Percentiles rank a stretch among this genome's conserved stretches.
phyloP scores from a whole-genome alignment of 192 early-diverging fungal species.

The Kickxella alabastrina region DNA sequence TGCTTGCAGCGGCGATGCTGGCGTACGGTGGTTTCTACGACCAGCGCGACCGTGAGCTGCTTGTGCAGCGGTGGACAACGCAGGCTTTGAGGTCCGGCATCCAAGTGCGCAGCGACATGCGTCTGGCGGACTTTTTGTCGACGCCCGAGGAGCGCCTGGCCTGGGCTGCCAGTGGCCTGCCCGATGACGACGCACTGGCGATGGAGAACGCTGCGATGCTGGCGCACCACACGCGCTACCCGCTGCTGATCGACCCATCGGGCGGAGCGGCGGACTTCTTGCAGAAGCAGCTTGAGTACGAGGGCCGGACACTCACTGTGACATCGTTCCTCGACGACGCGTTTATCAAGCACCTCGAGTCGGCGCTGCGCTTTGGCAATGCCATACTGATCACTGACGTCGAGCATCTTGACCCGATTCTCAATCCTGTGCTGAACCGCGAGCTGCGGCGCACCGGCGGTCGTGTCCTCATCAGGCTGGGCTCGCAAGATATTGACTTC shows the following conservation, averaged over 20 bases:
- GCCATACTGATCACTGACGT: conserved; percentile 96
- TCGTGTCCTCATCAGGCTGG: conserved; percentile 92
- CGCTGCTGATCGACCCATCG: conserved; percentile 96
- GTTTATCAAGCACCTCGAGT: conserved; percentile 96
- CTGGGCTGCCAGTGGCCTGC: conserved; percentile 83
- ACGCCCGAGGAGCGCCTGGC: conserved; percentile 85
- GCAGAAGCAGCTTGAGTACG: conserved; percentile 53
- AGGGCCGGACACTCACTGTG: conserved; percentile 73
- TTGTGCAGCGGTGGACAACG: conserved; percentile 73
- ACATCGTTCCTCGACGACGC: conserved; percentile 98
- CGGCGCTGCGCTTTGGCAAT: conserved; percentile 97
- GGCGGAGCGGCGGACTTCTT: conserved; percentile 90
- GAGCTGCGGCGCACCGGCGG: conserved; percentile 95
- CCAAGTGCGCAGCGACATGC: conserved; percentile 73
- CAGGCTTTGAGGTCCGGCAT: conserved; percentile 57
- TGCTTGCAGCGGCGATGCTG: conserved; percentile 89
- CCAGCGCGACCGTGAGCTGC: conserved; percentile 84
- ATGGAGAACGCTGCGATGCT: conserved; percentile 99
- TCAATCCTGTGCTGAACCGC: conserved; percentile 97
- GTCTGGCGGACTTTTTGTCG: conserved; percentile 85
- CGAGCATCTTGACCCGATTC: conserved; percentile 94
- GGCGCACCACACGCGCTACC: conserved; percentile 91
- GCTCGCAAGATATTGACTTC: conserved; percentile 97
- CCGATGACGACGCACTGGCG: conserved; percentile 82
- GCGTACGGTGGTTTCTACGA: conserved; percentile 98